Evolutionary conservation across 129 eudicot genomes (phyloP).

Genomic region (Tagetes erecta): DNA sequence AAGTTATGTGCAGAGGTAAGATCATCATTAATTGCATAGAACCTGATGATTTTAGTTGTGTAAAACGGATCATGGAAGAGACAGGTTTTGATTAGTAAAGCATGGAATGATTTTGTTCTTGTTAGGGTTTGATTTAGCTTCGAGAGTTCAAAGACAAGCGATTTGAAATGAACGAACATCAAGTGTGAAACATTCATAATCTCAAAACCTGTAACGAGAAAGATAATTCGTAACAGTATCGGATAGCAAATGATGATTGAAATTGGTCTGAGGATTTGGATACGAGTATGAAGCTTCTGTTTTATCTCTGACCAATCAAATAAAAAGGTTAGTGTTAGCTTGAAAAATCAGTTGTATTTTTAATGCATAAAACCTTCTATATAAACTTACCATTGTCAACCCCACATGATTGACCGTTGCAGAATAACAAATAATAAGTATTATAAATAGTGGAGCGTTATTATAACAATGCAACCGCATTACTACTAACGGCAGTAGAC

Average conservation of each 20-base stretch:
- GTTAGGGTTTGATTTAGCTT: slow-evolving; percentile 45
- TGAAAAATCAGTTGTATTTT: neutral
- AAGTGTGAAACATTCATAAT: no score
- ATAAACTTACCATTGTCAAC: neutral
- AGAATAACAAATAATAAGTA: neutral
- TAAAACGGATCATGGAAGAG: slow-evolving; percentile 68
- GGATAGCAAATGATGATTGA: no score
- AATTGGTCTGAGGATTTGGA: no score
- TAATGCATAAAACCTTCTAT: neutral
- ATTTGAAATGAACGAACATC: slow-evolving; percentile 42
- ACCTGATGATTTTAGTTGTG: slow-evolving; percentile 59
- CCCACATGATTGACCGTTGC: neutral
- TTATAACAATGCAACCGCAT: neutral
- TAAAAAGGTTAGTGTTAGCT: neutral
- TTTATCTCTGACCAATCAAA: neutral
- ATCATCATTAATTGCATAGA: slow-evolving; percentile 63
- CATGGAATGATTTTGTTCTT: slow-evolving; percentile 64
- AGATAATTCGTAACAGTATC: no score
- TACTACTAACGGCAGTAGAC: neutral
- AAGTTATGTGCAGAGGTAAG: slow-evolving; percentile 57
- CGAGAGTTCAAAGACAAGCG: slow-evolving; percentile 53
- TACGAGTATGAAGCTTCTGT: neutral
- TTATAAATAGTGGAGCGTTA: neutral
- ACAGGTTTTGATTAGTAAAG: slow-evolving; percentile 48
- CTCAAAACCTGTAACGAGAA: no score